Base-by-base conservation (phyloP, 2,329 filamentous ascomycete genomes). In the Sclerotiophoma versabilis region DNA sequence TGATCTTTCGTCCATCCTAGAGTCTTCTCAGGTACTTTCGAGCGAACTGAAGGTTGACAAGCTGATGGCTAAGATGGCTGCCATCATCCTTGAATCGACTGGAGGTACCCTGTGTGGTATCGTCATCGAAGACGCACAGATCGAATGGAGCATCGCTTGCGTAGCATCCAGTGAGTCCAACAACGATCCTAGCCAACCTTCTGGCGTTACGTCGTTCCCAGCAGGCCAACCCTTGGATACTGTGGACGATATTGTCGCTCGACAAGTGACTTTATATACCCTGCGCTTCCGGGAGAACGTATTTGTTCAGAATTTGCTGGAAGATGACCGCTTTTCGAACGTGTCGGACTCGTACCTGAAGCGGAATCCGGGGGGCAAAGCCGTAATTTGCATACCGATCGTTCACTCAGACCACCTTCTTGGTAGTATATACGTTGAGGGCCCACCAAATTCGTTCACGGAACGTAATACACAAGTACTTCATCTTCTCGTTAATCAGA, bases 371-470 rank as follows among this genome's bases (percentile, higher is more conserved):
- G 77, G 83, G 27, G 89, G 90, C 64, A 90, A 87, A 67, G 86
- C 89, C 3, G 86, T 93, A 55, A 92, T 93, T 55, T 87, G 88
- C n/a, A 85, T 93, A 32, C 90, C 90, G 0, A 93, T 93, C 51
- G 80, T 86, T 39, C 89, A 92, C 69, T 90, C 88, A 4, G 82
- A 84, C 26, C 87, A 89, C 45, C 80, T 93, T 4, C 80, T 92
- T 10, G 90, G 90, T 1, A 87, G 89, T 14, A 79, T 93, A 14
- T 93, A 93, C 63, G 83, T 92, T 3, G 89, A 93, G 75, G 90
- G 89, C 84, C 83, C 88, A 37, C 86, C 89, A 0, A 88, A 89
- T 20, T 88, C 87, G 0, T 92, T 93, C 63, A 92, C 89, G 0
- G 89, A 92, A 69, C 83, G 89, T 20, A 81, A 82, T 30, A 73